Percentiles rank a stretch among this genome's conserved stretches.
Conservation (phyloP, 2,329 filamentous ascomycete species). For the Aspergillus brunneoviolaceus region DNA sequence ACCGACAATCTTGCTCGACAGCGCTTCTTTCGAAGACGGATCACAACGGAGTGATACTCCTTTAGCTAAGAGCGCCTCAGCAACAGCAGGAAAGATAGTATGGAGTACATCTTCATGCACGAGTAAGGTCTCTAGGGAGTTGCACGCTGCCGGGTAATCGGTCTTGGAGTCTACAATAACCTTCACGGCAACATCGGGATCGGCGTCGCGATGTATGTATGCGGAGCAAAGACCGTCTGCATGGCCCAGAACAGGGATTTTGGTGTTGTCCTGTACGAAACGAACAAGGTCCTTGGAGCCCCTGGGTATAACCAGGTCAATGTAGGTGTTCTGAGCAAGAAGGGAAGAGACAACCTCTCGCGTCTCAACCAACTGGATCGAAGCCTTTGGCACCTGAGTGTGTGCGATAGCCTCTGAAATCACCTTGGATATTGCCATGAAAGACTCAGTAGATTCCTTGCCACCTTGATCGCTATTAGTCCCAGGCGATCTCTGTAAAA, state of each 20-base stretch:
- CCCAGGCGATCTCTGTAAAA: background rate
- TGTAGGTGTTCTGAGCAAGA: constrained; percentile 79
- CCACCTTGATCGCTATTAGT: constrained; percentile 58
- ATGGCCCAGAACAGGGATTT: constrained; percentile 93
- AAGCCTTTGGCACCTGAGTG: constrained; percentile 76
- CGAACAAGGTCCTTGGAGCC: constrained; percentile 87
- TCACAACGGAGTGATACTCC: constrained; percentile 86
- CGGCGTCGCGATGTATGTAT: constrained; percentile 79
- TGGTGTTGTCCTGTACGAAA: constrained; percentile 85
- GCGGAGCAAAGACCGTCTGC: constrained; percentile 89
- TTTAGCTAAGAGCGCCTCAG: constrained; percentile 69
- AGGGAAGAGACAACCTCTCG: constrained; percentile 86
- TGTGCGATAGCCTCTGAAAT: constrained; percentile 74
- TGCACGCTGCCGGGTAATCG: constrained; percentile 93
- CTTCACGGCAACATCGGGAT: constrained; percentile 67
- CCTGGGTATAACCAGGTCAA: constrained; percentile 92
- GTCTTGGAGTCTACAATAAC: constrained; percentile 91
- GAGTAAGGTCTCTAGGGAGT: constrained; percentile 87
- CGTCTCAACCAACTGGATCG: constrained; percentile 91
- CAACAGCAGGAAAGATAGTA: constrained; percentile 69
- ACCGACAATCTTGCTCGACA: constrained; percentile 51
- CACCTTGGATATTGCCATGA: constrained; percentile 81
- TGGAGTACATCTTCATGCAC: constrained; percentile 71
- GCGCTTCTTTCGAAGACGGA: constrained; percentile 61
- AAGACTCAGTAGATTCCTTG: constrained; percentile 94